Conservation (phyloP, 208 protist genomes). For the Crithidia fasciculata region DNA sequence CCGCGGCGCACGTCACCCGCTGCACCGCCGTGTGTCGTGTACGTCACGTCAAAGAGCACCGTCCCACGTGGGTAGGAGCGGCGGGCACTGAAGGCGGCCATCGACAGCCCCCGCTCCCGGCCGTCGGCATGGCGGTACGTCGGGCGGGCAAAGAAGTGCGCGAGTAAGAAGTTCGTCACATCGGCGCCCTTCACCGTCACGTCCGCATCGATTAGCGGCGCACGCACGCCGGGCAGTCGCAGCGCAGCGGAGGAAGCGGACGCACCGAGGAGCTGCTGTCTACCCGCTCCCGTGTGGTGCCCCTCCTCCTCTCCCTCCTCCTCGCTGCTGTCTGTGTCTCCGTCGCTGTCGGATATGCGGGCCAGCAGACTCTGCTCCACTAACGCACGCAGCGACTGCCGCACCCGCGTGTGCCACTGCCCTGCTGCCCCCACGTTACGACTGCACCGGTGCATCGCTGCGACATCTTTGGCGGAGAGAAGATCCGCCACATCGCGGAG, state of each 20-base stretch:
- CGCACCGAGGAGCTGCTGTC: background rate
- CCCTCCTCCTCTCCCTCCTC: background rate
- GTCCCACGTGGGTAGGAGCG: conserved; percentile 5
- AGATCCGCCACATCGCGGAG: background rate
- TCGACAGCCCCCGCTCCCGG: conserved; percentile 21
- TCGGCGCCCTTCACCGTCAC: conserved; percentile 17
- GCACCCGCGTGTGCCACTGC: background rate
- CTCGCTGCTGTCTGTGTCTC: background rate
- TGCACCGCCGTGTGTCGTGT: background rate
- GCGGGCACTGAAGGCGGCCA: conserved; percentile 16
- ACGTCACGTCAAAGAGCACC: conserved; percentile 19
- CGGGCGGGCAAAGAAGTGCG: conserved; percentile 13
- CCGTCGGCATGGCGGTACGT: conserved; percentile 20
- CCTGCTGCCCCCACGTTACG: conserved; percentile 7
- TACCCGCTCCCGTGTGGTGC: background rate
- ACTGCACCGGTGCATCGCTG: background rate
- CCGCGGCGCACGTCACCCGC: too few relatives aligned
- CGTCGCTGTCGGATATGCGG: background rate
- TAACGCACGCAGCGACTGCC: background rate
- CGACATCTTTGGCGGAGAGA: conserved; percentile 7
- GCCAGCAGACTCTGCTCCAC: conserved; percentile 8
- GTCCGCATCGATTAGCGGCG: background rate
- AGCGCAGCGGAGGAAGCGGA: background rate
- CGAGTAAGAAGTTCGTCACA: conserved; percentile 23
- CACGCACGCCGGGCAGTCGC: too few relatives aligned